These are phyloP conservation scores for Populus pruinosa DNA, from an alignment of 345 rosid species.

Conservation along the genomic window DNA sequence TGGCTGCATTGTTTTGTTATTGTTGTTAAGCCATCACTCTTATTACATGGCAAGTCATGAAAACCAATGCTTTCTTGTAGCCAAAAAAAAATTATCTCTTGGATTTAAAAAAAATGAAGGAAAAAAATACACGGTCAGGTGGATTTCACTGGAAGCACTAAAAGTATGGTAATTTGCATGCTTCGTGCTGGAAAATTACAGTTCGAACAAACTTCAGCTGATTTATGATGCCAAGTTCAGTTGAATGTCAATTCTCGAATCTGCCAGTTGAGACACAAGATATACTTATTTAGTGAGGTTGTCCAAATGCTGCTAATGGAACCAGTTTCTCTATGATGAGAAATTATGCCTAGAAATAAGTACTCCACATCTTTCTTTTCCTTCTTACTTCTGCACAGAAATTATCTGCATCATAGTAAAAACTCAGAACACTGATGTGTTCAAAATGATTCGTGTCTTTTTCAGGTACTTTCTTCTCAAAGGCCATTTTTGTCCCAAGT, in stretches of 20 bases:
- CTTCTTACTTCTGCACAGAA: background rate
- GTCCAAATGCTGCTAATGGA: background rate
- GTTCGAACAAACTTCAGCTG: background rate
- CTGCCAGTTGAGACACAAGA: background rate
- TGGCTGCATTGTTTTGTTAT: background rate
- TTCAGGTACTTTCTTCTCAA: constrained; percentile 70
- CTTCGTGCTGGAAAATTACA: background rate
- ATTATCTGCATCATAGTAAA: background rate
- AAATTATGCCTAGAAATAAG: background rate
- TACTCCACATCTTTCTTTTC: background rate
- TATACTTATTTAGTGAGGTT: background rate
- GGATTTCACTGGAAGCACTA: background rate
- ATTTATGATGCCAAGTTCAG: background rate
- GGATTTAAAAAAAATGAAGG: background rate
- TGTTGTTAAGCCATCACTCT: background rate
- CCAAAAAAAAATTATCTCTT: background rate
- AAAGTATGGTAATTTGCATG: background rate
- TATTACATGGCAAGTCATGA: background rate
- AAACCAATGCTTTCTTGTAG: background rate
- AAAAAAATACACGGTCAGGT: background rate
- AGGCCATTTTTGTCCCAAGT: constrained; percentile 78
- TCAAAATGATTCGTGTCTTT: constrained; percentile 13
- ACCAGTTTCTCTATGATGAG: background rate
- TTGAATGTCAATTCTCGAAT: background rate
- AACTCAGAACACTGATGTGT: background rate